Conservation (phyloP, 768 basidiomycete species). For the Asterophora lycoperdoides region DNA sequence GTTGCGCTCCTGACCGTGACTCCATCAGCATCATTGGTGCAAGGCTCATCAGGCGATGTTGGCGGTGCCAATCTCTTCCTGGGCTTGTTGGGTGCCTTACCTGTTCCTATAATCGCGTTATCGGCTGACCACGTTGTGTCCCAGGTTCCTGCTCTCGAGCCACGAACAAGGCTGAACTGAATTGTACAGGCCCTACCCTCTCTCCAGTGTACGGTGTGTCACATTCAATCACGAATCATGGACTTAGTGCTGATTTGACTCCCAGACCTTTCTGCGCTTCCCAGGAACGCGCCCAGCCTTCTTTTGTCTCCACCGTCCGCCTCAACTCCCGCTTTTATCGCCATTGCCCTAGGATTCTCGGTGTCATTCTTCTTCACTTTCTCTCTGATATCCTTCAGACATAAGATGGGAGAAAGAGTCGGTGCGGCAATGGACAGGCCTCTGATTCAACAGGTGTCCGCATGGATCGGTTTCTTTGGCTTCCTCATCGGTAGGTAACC, state of each 20-base stretch:
- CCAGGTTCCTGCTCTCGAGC: constrained; percentile 65
- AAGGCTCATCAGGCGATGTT: constrained; percentile 28
- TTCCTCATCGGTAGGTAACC: constrained; percentile 58
- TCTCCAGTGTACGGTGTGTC: constrained; percentile 60
- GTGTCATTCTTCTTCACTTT: constrained; percentile 62
- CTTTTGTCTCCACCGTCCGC: constrained; percentile 57
- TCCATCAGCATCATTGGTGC: constrained; percentile 42
- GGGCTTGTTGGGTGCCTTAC: constrained; percentile 56
- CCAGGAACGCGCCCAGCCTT: constrained; percentile 48
- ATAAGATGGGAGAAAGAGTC: constrained; percentile 53
- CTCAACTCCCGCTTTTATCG: constrained; percentile 60
- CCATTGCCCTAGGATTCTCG: constrained; percentile 53
- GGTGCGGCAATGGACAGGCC: constrained; percentile 51
- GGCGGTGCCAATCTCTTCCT: constrained; percentile 70
- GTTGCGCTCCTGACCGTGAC: constrained; percentile 64
- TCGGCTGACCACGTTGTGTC: constrained; percentile 2
- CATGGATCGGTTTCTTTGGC: constrained; percentile 76
- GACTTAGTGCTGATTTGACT: constrained; percentile 2
- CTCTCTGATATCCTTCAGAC: constrained; percentile 61
- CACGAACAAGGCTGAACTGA: constrained; percentile 43
- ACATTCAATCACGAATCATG: not conserved
- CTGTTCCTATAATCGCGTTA: not conserved
- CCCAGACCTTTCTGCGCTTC: constrained; percentile 63
- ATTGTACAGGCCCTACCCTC: constrained; percentile 52
- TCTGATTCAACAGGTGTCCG: constrained; percentile 50